These are phyloP conservation scores for Fusarium sp. DNA, from an alignment of 2,329 filamentous ascomycete genomes.

Conservation along the genomic window DNA sequence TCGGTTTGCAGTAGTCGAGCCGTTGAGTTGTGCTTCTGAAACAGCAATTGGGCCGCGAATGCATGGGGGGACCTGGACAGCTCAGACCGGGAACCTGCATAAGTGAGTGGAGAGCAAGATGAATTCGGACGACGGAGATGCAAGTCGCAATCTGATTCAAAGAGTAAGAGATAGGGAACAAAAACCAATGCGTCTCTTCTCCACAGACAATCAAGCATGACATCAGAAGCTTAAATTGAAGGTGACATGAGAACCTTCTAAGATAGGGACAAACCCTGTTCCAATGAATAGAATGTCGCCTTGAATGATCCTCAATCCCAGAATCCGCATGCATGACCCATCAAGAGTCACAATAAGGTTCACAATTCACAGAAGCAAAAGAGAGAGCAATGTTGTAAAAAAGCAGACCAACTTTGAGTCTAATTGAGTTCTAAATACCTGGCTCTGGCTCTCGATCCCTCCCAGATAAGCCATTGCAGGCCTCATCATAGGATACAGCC, in stretches of 20 bases:
- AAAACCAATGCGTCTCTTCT: constrained; percentile 2
- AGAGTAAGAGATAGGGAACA: neutral
- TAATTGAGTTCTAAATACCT: constrained; percentile 44
- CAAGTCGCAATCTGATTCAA: neutral
- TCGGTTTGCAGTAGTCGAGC: constrained; percentile 17
- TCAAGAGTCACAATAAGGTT: neutral
- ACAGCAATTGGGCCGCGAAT: constrained; percentile 25
- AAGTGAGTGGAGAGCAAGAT: neutral
- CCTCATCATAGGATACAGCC: constrained; percentile 39
- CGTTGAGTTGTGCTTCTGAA: constrained; percentile 27
- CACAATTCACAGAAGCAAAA: neutral
- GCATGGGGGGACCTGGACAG: constrained; percentile 23
- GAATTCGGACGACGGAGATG: constrained; percentile 1
- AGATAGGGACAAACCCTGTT: neutral
- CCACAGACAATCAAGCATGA: constrained; percentile 18
- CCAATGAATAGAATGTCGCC: neutral
- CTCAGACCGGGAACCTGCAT: constrained; percentile 36
- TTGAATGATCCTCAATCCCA: neutral
- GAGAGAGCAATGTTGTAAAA: neutral
- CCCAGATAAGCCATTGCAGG: constrained; percentile 35
- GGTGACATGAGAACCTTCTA: neutral
- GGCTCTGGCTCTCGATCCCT: constrained; percentile 33
- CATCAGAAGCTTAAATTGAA: neutral
- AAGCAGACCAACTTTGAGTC: constrained; percentile 32
- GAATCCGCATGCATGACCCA: neutral